Base-by-base conservation (phyloP, 371 early-diverging fungal genomes). In the Actinomucor elegans region DNA sequence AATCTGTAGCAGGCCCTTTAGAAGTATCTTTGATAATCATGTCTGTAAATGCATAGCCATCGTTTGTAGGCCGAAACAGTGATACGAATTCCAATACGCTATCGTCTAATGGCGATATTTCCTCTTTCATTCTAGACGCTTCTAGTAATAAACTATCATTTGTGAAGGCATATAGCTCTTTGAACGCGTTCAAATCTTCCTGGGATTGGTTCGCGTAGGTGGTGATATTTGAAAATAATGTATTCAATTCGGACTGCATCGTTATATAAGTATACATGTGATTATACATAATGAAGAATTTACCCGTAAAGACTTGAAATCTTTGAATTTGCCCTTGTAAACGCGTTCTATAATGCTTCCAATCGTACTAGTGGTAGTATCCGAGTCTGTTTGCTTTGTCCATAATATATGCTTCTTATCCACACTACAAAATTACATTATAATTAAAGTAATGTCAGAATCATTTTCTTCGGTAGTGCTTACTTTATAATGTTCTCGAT, bases 21-120 rank as follows among this genome's bases (percentile, higher is more conserved):
- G 33, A 35, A 21, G 36, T 15, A 17, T 54, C 35, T 36, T 58
- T 58, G 5, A 54, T 9, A 29, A 46, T 48, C 17, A 65, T 43
- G 33, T 77, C 73, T 9, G 67, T 63, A 40, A 77, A 77, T 1
- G 66, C 58, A 48, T 64, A 77, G 20, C 77, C 77, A 55, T 77
- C 77, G 1, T 61, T 24, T 2, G 77, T 67, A 5, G 74, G 68
- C 50, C 72, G 59, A 42, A 73, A 73, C n/a, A 77, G 50, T 1
- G 77, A 66, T 11, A 59, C 48, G 1, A 42, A 28, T 11, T 56
- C 36, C 28, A 53, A 42, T 0, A 56, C 10, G 35, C 24, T 35
- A 1, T 63, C 58, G 9, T 11, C 40, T 10, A 38, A 11, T 24
- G 53, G 41, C 36, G 66, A 27, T n/a, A n/a, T n/a, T 24, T 60